Base-by-base conservation (phyloP, 371 early-diverging fungal species). In the Circinella umbellata region DNA sequence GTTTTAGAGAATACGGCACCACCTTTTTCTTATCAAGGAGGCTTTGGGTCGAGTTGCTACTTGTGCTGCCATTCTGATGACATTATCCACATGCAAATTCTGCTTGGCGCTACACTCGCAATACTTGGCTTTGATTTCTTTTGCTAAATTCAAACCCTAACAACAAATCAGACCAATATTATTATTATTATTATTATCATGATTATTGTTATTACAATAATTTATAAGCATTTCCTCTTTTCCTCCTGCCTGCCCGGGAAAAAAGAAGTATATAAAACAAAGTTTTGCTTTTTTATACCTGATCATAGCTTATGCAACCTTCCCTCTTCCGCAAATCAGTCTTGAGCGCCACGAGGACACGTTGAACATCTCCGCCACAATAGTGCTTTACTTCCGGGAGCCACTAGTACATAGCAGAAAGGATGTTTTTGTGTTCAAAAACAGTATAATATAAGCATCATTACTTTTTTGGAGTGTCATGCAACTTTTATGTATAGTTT, bases 51-150 rank as follows among this genome's bases (percentile, higher is more conserved):
- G 75, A 36, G 71, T 67, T 15, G 79, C 76, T 14, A 74, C 63
- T 48, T 70, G 74, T 60, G 79, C 76, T 38, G 76, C 79, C 15
- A 72, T 67, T 63, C 66, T 68, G 54, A 96, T 95, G 11, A 95
- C 94, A 65, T 87, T 88, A 72, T 92, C 91, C 51, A 95, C 84
- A 53, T 94, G 90, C 73, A 88, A 89, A 68, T 93, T 92, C 17
- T 92, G 90, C 54, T 90, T 82, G 2, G 95, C 93, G 38, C 94
- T 94, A 72, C 95, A 95, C 79, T 95, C 95, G 48, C 94, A 84
- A 73, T 94, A 95, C 71, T 90, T 93, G 39, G 93, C 92, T 7
- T 83, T 80, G 66, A 94, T 87, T 71, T 91, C 90, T 76, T 91
- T 93, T 39, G 90, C 88, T 80, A 92, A 78, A 61, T 84, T 77